Percentiles rank a stretch among this genome's conserved stretches.
Evolutionary conservation across 805 yeast genomes (phyloP).

Genomic region (Sugiyamaella smithiae): DNA sequence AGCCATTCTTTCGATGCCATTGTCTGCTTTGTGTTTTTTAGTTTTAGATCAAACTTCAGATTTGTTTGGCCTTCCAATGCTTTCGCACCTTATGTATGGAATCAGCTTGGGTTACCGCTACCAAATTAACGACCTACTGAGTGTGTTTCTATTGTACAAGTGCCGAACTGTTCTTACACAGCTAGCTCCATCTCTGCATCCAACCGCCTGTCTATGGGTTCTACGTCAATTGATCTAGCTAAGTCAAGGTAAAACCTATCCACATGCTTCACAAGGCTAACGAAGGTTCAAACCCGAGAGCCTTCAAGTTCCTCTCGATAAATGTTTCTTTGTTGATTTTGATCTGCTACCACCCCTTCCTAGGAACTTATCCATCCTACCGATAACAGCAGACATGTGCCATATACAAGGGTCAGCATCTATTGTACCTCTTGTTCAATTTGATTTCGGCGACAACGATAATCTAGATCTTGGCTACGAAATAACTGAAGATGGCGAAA

Average conservation of each 20-base stretch:
- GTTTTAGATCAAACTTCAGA: constrained; percentile 25
- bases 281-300: background rate
- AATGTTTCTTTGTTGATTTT: constrained; percentile 5
- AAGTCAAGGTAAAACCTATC: background rate
- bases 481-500: constrained; percentile 3
- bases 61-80: constrained; percentile 31
- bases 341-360: constrained; percentile 3
- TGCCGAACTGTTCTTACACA: too few species aligned
- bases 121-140: background rate
- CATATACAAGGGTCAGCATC: too few species aligned
- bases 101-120: constrained; percentile 41
- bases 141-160: constrained; percentile 5
- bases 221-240: too few species aligned
- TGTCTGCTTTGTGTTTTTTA: constrained; percentile 43
- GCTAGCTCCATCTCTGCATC: too few species aligned
- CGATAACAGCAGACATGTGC: too few species aligned
- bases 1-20: constrained; percentile 37
- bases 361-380: too few species aligned
- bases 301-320: constrained; percentile 12
- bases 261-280: background rate
- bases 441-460: too few species aligned
- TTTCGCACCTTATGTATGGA: constrained; percentile 49
- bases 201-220: too few species aligned
- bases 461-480: background rate
- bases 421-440: too few species aligned